Evolutionary conservation across 192 early-diverging fungal species (phyloP).

Genomic region (Coemansia sp.): DNA sequence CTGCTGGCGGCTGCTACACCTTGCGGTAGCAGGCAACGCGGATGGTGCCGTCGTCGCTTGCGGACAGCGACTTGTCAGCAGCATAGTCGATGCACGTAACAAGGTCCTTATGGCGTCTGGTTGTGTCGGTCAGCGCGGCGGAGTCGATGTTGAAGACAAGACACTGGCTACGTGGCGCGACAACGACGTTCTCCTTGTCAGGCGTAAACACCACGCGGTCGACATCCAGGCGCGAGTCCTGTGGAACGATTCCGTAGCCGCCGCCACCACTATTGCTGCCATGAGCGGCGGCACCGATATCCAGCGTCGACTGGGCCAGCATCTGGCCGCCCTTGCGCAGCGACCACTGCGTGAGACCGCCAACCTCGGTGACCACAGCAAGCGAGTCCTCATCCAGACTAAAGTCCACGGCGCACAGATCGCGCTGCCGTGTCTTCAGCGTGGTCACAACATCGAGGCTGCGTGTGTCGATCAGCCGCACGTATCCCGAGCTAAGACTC

Average conservation of each 20-base stretch:
- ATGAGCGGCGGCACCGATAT: conserved; percentile 12
- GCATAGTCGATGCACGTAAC: conserved; percentile 47
- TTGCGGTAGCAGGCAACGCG: conserved; percentile 49
- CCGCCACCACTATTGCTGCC: no score
- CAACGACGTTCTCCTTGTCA: conserved; percentile 41
- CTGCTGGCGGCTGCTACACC: conserved; percentile 17
- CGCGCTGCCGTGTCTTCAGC: conserved; percentile 34
- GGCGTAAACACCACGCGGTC: conserved; percentile 51
- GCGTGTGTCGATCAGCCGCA: conserved; percentile 41
- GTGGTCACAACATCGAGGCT: conserved; percentile 41
- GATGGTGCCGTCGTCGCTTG: conserved; percentile 54
- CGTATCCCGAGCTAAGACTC: conserved; percentile 37
- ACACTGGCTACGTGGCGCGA: conserved; percentile 45
- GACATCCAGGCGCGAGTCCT: conserved; percentile 38
- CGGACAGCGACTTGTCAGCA: conserved; percentile 44
- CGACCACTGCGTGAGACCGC: conserved; percentile 54
- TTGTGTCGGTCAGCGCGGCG: conserved; percentile 44
- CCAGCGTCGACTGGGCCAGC: conserved; percentile 43
- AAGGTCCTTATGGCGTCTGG: conserved; percentile 53
- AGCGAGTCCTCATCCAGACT: conserved; percentile 48
- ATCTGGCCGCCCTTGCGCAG: conserved; percentile 37
- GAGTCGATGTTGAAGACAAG: conserved; percentile 55
- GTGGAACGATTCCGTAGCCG: neutral
- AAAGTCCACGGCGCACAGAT: conserved; percentile 36
- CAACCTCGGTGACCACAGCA: conserved; percentile 39